These are phyloP conservation scores for Termitomyces sp. DNA, from an alignment of 768 basidiomycete genomes.

Conservation along the genomic window DNA sequence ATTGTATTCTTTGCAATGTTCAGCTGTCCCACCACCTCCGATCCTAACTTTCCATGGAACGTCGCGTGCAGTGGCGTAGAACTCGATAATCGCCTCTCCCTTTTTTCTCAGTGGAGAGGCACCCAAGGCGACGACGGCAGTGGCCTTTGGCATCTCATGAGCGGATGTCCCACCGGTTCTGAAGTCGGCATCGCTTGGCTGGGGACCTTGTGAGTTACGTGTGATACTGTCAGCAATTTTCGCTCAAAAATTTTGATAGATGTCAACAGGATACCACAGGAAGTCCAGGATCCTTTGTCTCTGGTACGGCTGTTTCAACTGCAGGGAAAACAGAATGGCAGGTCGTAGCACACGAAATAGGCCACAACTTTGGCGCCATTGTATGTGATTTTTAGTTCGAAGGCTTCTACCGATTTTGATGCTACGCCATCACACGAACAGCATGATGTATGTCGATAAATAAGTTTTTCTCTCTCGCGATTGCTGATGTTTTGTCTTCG, in stretches of 20 bases:
- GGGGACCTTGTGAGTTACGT: constrained; percentile 50
- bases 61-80: constrained; percentile 54
- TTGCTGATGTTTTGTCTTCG: constrained; percentile 8
- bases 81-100: constrained; percentile 69
- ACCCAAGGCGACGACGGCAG: constrained; percentile 65
- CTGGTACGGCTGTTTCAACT: constrained; percentile 82
- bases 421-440: constrained; percentile 23
- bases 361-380: constrained; percentile 88
- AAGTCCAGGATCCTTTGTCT: constrained; percentile 48
- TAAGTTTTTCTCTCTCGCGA: constrained; percentile 2
- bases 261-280: constrained; percentile 55
- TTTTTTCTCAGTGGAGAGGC: constrained; percentile 84
- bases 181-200: constrained; percentile 91
- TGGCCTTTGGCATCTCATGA: constrained; percentile 90
- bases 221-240: background rate
- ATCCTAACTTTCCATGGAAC: constrained; percentile 69
- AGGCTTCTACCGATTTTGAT: background rate
- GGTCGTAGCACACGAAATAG: constrained; percentile 79
- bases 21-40: constrained; percentile 60
- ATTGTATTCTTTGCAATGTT: background rate
- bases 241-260: constrained; percentile 25
- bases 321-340: constrained; percentile 78
- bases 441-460: constrained; percentile 49
- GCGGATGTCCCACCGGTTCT: constrained; percentile 74
- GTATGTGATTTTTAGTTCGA: constrained; percentile 37